Conservation (phyloP, 1,284 basidiomycete genomes). For the Cryptococcus sp. region DNA sequence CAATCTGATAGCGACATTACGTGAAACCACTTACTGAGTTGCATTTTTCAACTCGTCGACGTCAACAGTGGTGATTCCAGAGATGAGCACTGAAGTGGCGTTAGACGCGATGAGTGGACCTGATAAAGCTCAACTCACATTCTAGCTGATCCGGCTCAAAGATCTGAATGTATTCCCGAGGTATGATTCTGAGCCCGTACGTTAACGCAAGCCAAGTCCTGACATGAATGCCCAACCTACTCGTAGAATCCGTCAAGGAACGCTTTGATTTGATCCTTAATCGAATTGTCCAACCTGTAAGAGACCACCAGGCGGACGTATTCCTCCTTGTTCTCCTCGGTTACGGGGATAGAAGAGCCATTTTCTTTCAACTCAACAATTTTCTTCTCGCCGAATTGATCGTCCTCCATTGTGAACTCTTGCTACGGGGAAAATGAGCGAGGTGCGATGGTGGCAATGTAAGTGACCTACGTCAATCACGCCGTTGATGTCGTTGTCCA, state of each 20-base stretch:
- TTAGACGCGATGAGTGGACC: too few species aligned
- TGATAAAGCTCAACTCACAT: slow-evolving; percentile 47
- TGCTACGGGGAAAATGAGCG: slow-evolving; percentile 30
- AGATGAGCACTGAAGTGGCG: slow-evolving; percentile 69
- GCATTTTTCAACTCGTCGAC: slow-evolving; percentile 98
- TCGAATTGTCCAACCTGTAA: slow-evolving; percentile 90
- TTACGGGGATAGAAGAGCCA: slow-evolving; percentile 79
- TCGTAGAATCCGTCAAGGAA: slow-evolving; percentile 93
- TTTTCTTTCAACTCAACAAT: slow-evolving; percentile 81
- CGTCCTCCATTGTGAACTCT: slow-evolving; percentile 55
- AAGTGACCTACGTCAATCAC: slow-evolving; percentile 45
- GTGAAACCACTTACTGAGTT: slow-evolving; percentile 30
- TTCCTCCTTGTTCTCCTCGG: slow-evolving; percentile 93
- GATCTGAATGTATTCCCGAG: slow-evolving; percentile 55
- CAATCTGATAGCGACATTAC: not conserved
- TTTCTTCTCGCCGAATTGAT: slow-evolving; percentile 83
- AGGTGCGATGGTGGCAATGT: not conserved
- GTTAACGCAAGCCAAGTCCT: slow-evolving; percentile 59
- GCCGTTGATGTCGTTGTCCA: slow-evolving; percentile 53
- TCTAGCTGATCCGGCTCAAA: slow-evolving; percentile 99
- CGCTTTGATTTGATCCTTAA: slow-evolving; percentile 93
- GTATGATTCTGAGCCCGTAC: slow-evolving; percentile 59
- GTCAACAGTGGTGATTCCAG: slow-evolving; percentile 96
- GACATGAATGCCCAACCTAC: slow-evolving; percentile 45
- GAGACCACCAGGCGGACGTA: slow-evolving; percentile 81